phyloP scores from a whole-genome alignment of 345 rosid genomes.

The Raphanus raphanistrum region DNA sequence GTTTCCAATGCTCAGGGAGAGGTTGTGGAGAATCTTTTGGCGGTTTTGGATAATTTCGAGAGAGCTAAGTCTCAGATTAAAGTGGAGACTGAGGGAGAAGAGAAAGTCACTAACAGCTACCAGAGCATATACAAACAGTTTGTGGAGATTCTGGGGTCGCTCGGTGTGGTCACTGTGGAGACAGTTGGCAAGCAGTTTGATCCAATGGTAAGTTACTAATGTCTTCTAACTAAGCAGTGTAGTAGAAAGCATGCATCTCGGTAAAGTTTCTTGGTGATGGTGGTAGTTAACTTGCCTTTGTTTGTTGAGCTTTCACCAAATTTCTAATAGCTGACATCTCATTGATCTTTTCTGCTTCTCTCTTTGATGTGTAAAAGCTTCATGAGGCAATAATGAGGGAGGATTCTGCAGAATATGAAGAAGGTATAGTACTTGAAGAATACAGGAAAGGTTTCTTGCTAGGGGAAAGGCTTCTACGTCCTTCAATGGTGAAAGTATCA shows the following conservation, averaged over 20 bases:
- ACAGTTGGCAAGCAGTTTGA: slow-evolving; percentile 82
- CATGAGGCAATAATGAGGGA: slow-evolving; percentile 97
- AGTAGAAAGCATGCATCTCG: neutral
- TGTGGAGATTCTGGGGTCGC: slow-evolving; percentile 64
- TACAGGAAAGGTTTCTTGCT: slow-evolving; percentile 83
- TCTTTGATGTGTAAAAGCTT: slow-evolving; percentile 46
- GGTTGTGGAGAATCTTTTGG: slow-evolving; percentile 73
- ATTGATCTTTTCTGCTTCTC: neutral
- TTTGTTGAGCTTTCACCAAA: neutral
- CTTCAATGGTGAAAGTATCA: slow-evolving; percentile 96
- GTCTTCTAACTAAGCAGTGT: neutral
- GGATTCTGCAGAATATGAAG: slow-evolving; percentile 77
- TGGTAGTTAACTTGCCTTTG: neutral
- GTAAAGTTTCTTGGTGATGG: neutral
- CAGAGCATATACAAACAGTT: slow-evolving; percentile 95
- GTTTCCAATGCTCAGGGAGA: slow-evolving; percentile 92
- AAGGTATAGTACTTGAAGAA: slow-evolving; percentile 79
- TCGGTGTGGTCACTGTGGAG: slow-evolving; percentile 82
- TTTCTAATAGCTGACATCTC: neutral
- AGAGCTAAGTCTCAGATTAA: slow-evolving; percentile 89
- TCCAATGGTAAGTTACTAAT: slow-evolving; percentile 73
- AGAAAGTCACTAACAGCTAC: slow-evolving; percentile 80
- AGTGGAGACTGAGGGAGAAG: slow-evolving; percentile 82
- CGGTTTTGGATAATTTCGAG: slow-evolving; percentile 88
- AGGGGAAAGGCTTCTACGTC: slow-evolving; percentile 83